Evolutionary conservation across 805 yeast species (phyloP).

Genomic region (Myxozyma geophila): DNA sequence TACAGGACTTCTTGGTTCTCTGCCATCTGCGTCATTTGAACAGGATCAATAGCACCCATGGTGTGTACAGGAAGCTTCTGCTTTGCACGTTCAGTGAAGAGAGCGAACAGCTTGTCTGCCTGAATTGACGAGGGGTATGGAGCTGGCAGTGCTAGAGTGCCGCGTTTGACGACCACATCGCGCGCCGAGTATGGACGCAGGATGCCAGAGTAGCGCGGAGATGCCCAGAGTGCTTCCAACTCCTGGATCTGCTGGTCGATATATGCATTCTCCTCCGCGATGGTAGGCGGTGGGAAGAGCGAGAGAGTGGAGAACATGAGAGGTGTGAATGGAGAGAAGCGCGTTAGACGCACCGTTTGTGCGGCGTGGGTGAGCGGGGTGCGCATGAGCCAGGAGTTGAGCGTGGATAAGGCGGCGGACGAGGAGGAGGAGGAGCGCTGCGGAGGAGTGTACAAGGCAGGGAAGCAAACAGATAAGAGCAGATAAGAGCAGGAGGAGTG

Average conservation of each 20-base stretch:
- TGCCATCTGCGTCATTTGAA: constrained; percentile 62
- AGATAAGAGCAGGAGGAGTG: too few species aligned
- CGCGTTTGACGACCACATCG: constrained; percentile 59
- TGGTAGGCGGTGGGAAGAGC: constrained; percentile 47
- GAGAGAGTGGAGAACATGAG: constrained; percentile 15
- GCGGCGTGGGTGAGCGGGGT: neutral
- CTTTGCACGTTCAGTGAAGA: constrained; percentile 50
- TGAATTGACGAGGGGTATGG: constrained; percentile 55
- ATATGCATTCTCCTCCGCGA: constrained; percentile 43
- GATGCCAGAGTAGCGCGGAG: constrained; percentile 54
- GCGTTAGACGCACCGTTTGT: neutral
- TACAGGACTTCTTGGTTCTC: constrained; percentile 58
- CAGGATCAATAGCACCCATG: constrained; percentile 65
- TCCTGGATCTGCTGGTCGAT: constrained; percentile 45
- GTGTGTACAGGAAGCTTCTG: constrained; percentile 58
- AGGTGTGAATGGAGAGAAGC: neutral
- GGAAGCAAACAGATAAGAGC: too few species aligned
- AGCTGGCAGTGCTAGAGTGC: constrained; percentile 48
- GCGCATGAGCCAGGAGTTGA: too few species aligned
- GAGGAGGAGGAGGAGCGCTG: too few species aligned
- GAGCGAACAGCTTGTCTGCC: constrained; percentile 56
- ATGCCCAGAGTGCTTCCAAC: constrained; percentile 57
- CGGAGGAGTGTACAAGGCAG: too few species aligned
- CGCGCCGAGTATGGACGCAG: constrained; percentile 58
- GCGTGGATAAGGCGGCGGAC: too few species aligned